Base-by-base conservation (phyloP, 2,329 filamentous ascomycete genomes). In the Talaromyces sp. region DNA sequence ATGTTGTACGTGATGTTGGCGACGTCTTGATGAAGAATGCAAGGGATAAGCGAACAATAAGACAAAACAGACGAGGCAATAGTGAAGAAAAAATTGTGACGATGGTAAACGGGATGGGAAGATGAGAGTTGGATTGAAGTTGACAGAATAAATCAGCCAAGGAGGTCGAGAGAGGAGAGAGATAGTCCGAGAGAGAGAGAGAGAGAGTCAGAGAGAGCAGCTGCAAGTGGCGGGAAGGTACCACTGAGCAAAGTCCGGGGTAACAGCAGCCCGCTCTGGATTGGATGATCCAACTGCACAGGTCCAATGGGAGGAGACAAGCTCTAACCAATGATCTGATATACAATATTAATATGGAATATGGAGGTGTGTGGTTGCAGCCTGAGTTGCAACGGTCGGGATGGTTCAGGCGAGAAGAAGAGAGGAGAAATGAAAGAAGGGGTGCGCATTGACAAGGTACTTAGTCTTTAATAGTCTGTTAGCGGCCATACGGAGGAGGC, bases 1-100 rank as follows among this genome's bases (percentile, higher is more conserved):
- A 78, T 78, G 59, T 48, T 73, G 63, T 48, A 22, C 10, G 33
- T 21, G 25, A 5, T 25, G 52, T 39, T 40, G 39, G 19, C 17
- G 9, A 41, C 7, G 25, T 7, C 7, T 4, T 28, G 25, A 25
- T 17, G 36, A 6, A 22, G 15, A 25, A 17, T 43, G 25, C 22
- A 35, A n/a, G 39, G 17, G 28, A 31, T 33, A 8, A n/a, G 19
- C 43, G 25, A 7, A 37, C 15, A 39, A 31, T 17, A 21, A 40
- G 17, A 43, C 35, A 33, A 50, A 13, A 33, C 31, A 51, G 17
- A 48, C 6, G 17, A 19, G 28, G 33, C 28, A 7, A 9, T 11
- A n/a, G 28, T 21, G 10, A 33, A 9, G 10, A 5, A 21, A 8
- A 7, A 4, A 33, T 13, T 5, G 22, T 11, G 25, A 48, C 7